Conservation (phyloP, 1,284 basidiomycete genomes). For the Cronartium quercuum region DNA sequence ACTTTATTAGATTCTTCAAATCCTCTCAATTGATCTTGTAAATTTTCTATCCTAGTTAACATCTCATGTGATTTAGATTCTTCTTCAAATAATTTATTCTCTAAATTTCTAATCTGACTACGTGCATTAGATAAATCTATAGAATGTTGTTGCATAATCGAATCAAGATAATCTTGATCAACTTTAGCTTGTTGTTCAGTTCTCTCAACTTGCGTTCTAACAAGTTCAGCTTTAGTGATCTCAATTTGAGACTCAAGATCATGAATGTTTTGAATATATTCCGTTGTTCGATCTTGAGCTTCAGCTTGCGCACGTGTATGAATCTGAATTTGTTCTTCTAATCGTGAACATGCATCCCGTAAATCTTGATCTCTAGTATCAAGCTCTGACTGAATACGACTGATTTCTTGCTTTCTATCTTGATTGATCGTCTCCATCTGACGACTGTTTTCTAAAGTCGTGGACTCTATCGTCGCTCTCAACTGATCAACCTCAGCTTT, state of each 20-base stretch:
- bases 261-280: background rate
- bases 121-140: constrained; percentile 37
- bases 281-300: background rate
- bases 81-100: constrained; percentile 36
- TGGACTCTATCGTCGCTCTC: background rate
- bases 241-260: background rate
- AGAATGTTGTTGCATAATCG: constrained; percentile 35
- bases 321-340: constrained; percentile 5
- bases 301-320: background rate
- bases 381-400: background rate
- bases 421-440: background rate
- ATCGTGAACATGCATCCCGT: background rate
- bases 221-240: background rate
- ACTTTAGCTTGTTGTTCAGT: background rate
- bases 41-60: constrained; percentile 31
- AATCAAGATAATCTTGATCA: constrained; percentile 35
- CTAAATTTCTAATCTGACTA: constrained; percentile 33
- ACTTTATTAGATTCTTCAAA: constrained; percentile 18
- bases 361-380: background rate
- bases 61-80: constrained; percentile 36
- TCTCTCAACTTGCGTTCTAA: background rate
- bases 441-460: background rate
- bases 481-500: background rate
- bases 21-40: constrained; percentile 34
- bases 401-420: background rate